Evolutionary conservation across 1,139 yeast genomes (phyloP).

Genomic region (Pichia norvegensis): DNA sequence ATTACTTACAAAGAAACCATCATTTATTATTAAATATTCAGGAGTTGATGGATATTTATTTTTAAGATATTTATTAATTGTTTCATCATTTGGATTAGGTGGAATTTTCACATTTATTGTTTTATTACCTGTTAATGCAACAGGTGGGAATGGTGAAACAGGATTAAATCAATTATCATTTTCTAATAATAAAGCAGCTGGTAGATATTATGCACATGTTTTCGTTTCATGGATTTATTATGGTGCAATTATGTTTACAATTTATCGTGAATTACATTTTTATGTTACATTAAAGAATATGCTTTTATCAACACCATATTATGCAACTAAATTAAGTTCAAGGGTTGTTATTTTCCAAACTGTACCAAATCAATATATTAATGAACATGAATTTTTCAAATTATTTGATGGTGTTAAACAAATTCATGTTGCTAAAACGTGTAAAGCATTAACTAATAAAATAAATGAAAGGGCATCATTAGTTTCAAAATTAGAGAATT

Average conservation of each 20-base stretch:
- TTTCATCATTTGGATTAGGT: slow-evolving; percentile 55
- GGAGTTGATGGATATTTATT: slow-evolving; percentile 89
- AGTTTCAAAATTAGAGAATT: slow-evolving; percentile 49
- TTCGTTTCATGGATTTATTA: slow-evolving; percentile 64
- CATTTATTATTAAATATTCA: slow-evolving; percentile 66
- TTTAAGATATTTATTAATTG: slow-evolving; percentile 63
- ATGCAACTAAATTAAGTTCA: slow-evolving; percentile 57
- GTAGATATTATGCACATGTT: slow-evolving; percentile 64
- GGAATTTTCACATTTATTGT: slow-evolving; percentile 66
- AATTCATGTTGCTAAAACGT: slow-evolving; percentile 60
- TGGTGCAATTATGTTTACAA: slow-evolving; percentile 49
- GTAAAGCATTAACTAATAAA: slow-evolving; percentile 42
- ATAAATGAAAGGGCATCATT: slow-evolving; percentile 50
- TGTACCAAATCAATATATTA: slow-evolving; percentile 40
- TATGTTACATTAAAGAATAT: slow-evolving; percentile 62
- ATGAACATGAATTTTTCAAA: slow-evolving; percentile 45
- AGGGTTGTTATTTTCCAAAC: slow-evolving; percentile 64
- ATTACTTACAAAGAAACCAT: slow-evolving; percentile 48
- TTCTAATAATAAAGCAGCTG: slow-evolving; percentile 53
- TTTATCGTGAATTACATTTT: slow-evolving; percentile 65
- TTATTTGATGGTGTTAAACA: slow-evolving; percentile 55
- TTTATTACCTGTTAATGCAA: slow-evolving; percentile 79
- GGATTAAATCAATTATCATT: slow-evolving; percentile 54
- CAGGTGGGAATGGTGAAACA: slow-evolving; percentile 52
- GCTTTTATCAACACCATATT: slow-evolving; percentile 60